Evolutionary conservation across 2,329 filamentous ascomycete genomes (phyloP).

Genomic region (Epichloe baconii): DNA sequence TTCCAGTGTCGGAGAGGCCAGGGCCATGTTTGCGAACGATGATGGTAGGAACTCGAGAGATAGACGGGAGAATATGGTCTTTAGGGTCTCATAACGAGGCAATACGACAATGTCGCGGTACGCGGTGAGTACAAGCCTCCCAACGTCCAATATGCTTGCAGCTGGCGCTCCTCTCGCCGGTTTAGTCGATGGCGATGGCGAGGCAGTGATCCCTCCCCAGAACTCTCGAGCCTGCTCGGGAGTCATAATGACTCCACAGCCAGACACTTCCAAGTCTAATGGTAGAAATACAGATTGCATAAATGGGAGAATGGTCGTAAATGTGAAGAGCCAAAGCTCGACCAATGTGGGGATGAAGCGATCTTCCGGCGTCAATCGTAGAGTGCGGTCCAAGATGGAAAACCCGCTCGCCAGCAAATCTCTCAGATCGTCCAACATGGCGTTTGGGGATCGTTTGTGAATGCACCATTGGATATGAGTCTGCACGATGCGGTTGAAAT

Average conservation of each 20-base stretch:
- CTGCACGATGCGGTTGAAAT: slow-evolving; percentile 68
- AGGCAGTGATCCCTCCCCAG: slow-evolving; percentile 59
- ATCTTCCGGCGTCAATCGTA: slow-evolving; percentile 70
- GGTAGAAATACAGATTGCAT: slow-evolving; percentile 92
- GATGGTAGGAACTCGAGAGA: slow-evolving; percentile 64
- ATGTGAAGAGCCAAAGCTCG: slow-evolving; percentile 88
- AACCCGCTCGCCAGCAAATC: slow-evolving; percentile 75
- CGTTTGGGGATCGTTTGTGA: slow-evolving; percentile 55
- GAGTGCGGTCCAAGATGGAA: slow-evolving; percentile 67
- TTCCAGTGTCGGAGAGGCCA: slow-evolving; percentile 40
- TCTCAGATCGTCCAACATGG: slow-evolving; percentile 62
- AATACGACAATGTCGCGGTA: slow-evolving; percentile 85
- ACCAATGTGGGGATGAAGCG: slow-evolving; percentile 81
- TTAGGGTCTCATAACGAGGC: slow-evolving; percentile 76
- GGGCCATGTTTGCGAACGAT: slow-evolving; percentile 35
- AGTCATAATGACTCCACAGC: slow-evolving; percentile 66
- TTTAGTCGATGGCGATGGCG: slow-evolving; percentile 20
- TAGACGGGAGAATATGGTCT: slow-evolving; percentile 78
- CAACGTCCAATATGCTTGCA: slow-evolving; percentile 60
- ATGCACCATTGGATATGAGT: slow-evolving; percentile 70
- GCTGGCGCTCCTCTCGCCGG: slow-evolving; percentile 31
- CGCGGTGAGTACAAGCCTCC: slow-evolving; percentile 74
- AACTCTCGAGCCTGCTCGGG: slow-evolving; percentile 74
- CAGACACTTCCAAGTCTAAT: slow-evolving; percentile 84
- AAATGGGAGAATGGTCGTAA: slow-evolving; percentile 81